Evolutionary conservation across 352 stramenopile genomes (phyloP).

Genomic region (Aphanomyces stellatus): DNA sequence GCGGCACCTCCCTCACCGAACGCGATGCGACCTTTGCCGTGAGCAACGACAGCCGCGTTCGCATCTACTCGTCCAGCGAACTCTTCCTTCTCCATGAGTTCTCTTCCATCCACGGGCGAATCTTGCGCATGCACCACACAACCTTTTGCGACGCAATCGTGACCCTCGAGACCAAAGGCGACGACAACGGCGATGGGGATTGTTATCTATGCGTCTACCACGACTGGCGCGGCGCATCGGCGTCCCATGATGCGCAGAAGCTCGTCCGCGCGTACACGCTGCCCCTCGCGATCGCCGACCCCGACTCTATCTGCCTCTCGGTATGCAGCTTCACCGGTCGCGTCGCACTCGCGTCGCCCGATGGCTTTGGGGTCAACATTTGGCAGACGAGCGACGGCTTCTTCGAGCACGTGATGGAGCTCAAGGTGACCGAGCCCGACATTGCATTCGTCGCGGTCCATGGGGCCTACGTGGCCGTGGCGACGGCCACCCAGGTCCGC

Average conservation of each 20-base stretch:
- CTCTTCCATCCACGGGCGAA: slow-evolving; percentile 51
- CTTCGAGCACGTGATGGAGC: slow-evolving; percentile 85
- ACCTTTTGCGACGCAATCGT: slow-evolving; percentile 81
- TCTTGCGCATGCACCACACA: slow-evolving; percentile 73
- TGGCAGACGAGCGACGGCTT: slow-evolving; percentile 80
- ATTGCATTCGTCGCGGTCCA: slow-evolving; percentile 77
- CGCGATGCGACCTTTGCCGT: slow-evolving; percentile 66
- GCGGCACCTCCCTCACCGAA: slow-evolving; percentile 4
- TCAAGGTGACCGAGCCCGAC: slow-evolving; percentile 66
- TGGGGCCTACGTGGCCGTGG: slow-evolving; percentile 63
- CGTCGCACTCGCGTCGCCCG: slow-evolving; percentile 56
- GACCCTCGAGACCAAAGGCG: slow-evolving; percentile 64
- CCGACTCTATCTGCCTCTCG: slow-evolving; percentile 56
- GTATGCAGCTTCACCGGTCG: slow-evolving; percentile 79
- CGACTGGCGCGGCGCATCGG: slow-evolving; percentile 59
- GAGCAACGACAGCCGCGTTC: slow-evolving; percentile 47
- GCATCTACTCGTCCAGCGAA: slow-evolving; percentile 72
- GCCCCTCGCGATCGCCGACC: slow-evolving; percentile 49
- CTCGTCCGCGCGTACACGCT: slow-evolving; percentile 78
- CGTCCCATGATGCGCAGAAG: slow-evolving; percentile 17
- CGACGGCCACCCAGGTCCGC: slow-evolving; percentile 63
- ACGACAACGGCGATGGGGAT: slow-evolving; percentile 43
- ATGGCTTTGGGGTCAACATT: slow-evolving; percentile 61
- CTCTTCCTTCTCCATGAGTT: slow-evolving; percentile 75
- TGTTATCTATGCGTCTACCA: slow-evolving; percentile 83